Base-by-base conservation (phyloP, 2,329 filamentous ascomycete species). In the Coniochaeta sp. region DNA sequence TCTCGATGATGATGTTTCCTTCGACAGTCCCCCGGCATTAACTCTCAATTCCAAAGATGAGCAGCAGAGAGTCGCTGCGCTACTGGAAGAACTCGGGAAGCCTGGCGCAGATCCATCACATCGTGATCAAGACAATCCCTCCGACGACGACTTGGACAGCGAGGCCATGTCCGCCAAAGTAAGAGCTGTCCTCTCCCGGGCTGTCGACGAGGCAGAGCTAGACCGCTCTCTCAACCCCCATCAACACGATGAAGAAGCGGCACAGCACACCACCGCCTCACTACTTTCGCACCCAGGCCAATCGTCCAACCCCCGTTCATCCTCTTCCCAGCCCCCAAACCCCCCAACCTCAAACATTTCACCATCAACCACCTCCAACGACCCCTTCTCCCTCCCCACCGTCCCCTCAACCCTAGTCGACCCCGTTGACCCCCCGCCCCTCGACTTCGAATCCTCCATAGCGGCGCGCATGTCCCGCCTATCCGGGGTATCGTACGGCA, bases 401-500 rank as follows among this genome's bases (percentile, higher is more conserved):
- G 74, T 79, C 0, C 78, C 78, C 0, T 68, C 69, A 0, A 60
- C 67, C 33, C 68, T 76, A 5, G 61, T 68, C 46, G 67, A 71
- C 26, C 68, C 73, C 7, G 61, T 61, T 16, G 18, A 42, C 59
- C 52, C 6, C 57, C 56, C 16, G 49, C 52, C 35, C 38, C 26
- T 63, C 42, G 67, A 70, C 52, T 70, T 71, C 50, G 70, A 70
- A 27, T 68, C 73, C 48, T 71, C 73, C 53, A 75, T 83, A 48
- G 69, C 74, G 1, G 69, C 72, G 7, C 78, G 78, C 48, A 72
- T 82, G 59, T 77, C 77, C 2, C 76, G 74, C 5, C 69, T 83
- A 3, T 69, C 71, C 33, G 68, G 72, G 14, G 56, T 71, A 38
- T 58, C 59, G 49, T 50, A 56, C 52, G 57, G 56, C 31, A 50